A percentile compares a stretch with the other conserved stretches of the same genome.
phyloP scores from a whole-genome alignment of 2,329 filamentous ascomycete species.

The Beauveria sp. region DNA sequence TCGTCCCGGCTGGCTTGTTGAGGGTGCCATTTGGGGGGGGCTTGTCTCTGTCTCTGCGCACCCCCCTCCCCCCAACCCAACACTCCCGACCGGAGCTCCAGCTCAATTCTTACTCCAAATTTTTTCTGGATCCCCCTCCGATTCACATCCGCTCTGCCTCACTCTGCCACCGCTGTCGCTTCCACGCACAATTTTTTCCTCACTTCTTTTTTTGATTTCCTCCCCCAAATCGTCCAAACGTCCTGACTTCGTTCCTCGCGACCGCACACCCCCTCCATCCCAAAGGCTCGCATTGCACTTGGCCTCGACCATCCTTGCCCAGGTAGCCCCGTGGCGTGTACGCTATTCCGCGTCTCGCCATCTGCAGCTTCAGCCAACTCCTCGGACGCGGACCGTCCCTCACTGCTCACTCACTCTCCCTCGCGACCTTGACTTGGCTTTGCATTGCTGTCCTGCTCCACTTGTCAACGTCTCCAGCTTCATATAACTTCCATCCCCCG shows the following conservation, averaged over 20 bases:
- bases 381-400: conserved; percentile 9
- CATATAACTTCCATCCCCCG: conserved; percentile 7
- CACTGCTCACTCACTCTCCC: not conserved
- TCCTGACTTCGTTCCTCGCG: conserved; percentile 1
- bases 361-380: not conserved
- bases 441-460: not conserved
- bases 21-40: not conserved
- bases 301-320: not conserved
- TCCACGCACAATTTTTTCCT: not conserved
- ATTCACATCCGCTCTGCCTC: conserved; percentile 7
- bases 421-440: not conserved
- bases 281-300: not conserved
- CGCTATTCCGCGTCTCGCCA: conserved; percentile 1
- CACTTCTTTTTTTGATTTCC: not conserved
- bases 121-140: conserved; percentile 11
- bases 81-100: not conserved
- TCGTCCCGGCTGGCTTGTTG: conserved; percentile 6
- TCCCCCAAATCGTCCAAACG: conserved; percentile 7
- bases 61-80: not conserved
- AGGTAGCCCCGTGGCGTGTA: not conserved
- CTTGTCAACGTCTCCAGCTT: not conserved
- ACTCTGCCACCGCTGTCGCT: not conserved
- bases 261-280: not conserved
- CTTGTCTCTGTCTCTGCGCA: not conserved
- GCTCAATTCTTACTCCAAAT: conserved; percentile 2